A percentile compares a stretch with the other conserved stretches of the same genome.
These are phyloP conservation scores for Erodium chrysanthum DNA, from an alignment of 441 rosid species.

Conservation along the genomic window DNA sequence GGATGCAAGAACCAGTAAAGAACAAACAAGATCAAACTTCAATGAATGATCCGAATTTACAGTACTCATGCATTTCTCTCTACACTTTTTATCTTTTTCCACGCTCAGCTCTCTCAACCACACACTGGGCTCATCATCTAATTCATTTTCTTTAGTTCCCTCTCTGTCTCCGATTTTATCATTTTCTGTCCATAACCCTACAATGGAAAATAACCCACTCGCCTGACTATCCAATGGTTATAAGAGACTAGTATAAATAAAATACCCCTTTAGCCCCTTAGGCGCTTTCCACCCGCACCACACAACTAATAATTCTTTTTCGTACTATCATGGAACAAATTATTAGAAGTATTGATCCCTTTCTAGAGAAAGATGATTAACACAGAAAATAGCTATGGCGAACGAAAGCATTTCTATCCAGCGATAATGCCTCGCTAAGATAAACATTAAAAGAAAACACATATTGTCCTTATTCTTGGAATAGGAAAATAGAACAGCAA, in stretches of 20 bases:
- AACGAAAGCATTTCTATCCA: not conserved
- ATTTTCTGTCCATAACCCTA: not conserved
- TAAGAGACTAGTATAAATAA: not conserved
- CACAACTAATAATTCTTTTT: not conserved
- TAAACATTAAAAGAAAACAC: not conserved
- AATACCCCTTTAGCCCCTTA: not conserved
- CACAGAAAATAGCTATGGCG: not conserved
- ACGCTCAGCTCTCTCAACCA: not conserved
- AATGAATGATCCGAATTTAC: not conserved
- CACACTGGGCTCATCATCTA: not conserved
- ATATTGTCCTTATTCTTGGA: not conserved
- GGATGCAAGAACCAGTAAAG: not conserved
- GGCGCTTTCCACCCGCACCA: not conserved
- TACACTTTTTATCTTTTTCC: not conserved
- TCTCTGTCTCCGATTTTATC: not conserved
- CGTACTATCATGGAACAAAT: not conserved
- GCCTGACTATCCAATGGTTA: not conserved
- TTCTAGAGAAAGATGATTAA: not conserved
- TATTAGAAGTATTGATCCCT: not conserved
- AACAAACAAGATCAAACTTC: not conserved
- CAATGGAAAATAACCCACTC: not conserved
- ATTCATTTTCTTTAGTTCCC: not conserved
- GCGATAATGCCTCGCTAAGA: not conserved
- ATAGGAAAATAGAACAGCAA: not conserved
- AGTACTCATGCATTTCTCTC: not conserved